Conservation (phyloP, 352 stramenopile genomes). For the Blastocystis sp. region DNA sequence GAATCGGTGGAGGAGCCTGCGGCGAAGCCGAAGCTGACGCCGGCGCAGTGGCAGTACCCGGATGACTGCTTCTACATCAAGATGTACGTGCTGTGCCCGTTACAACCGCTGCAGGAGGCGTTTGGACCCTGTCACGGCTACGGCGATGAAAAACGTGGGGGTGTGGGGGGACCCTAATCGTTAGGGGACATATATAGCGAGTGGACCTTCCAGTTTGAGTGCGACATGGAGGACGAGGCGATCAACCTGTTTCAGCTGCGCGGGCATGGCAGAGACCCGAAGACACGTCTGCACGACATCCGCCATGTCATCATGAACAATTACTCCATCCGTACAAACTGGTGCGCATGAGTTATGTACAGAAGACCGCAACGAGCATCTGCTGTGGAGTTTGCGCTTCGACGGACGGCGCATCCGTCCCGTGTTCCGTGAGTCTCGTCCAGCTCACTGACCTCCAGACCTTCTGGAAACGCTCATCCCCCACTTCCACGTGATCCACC, state of each 20-base stretch:
- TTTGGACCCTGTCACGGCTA: slow-evolving; percentile 30
- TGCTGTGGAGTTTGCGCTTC: slow-evolving; percentile 61
- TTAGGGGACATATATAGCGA: slow-evolving; percentile 26
- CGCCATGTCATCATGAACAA: slow-evolving; percentile 48
- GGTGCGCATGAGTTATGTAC: not conserved
- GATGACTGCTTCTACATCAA: slow-evolving; percentile 63
- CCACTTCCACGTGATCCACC: slow-evolving; percentile 27
- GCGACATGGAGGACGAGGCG: not conserved
- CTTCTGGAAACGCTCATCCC: slow-evolving; percentile 44
- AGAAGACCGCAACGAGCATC: slow-evolving; percentile 21
- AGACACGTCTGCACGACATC: slow-evolving; percentile 40
- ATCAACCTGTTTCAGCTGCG: slow-evolving; percentile 58
- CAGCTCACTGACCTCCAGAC: not conserved
- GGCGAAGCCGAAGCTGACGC: not conserved
- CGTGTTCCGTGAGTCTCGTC: slow-evolving; percentile 40
- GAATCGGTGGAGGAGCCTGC: not conserved
- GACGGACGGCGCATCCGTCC: slow-evolving; percentile 20
- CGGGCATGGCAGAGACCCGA: slow-evolving; percentile 28
- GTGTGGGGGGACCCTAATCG: not conserved
- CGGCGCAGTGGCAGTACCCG: slow-evolving; percentile 39
- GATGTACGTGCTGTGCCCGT: slow-evolving; percentile 49
- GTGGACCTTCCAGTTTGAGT: slow-evolving; percentile 38
- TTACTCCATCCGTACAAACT: not conserved
- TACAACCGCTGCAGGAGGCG: not conserved
- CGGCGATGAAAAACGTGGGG: slow-evolving; percentile 15